A percentile compares a stretch with the other conserved stretches of the same genome.
phyloP scores from a whole-genome alignment of 169 alveolate genomes.

The Theileria parva region DNA sequence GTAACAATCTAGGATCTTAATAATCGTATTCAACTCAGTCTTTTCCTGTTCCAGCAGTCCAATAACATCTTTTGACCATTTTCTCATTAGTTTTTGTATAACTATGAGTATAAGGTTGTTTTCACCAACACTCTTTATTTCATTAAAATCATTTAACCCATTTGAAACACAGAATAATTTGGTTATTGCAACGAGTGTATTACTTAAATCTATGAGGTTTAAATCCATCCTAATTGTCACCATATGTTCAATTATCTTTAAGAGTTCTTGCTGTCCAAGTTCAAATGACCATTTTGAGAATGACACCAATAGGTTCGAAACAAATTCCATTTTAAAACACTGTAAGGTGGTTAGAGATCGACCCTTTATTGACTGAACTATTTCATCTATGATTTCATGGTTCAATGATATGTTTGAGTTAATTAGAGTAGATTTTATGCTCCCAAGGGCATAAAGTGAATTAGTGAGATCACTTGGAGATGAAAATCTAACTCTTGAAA shows the following conservation, averaged over 20 bases:
- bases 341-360: not conserved
- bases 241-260: not conserved
- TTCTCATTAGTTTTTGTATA: not conserved
- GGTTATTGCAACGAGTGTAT: slow-evolving; percentile 5
- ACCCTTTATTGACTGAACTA: not conserved
- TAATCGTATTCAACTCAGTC: not conserved
- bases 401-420: not conserved
- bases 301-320: slow-evolving; percentile 5
- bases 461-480: slow-evolving; percentile 3
- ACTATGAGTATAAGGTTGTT: not conserved
- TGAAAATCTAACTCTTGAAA: not conserved
- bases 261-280: not conserved
- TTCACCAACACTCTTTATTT: not conserved
- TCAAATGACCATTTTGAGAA: slow-evolving; percentile 16
- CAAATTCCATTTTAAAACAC: not conserved
- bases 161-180: not conserved
- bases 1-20: slow-evolving; percentile 2
- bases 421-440: not conserved
- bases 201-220: not conserved
- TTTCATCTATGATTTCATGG: not conserved
- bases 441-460: slow-evolving; percentile 9
- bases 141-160: not conserved
- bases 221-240: not conserved
- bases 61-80: not conserved
- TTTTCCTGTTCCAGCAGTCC: slow-evolving; percentile 8